Evolutionary conservation across 768 basidiomycete species (phyloP).

Genomic region (Mycena kentingensis): DNA sequence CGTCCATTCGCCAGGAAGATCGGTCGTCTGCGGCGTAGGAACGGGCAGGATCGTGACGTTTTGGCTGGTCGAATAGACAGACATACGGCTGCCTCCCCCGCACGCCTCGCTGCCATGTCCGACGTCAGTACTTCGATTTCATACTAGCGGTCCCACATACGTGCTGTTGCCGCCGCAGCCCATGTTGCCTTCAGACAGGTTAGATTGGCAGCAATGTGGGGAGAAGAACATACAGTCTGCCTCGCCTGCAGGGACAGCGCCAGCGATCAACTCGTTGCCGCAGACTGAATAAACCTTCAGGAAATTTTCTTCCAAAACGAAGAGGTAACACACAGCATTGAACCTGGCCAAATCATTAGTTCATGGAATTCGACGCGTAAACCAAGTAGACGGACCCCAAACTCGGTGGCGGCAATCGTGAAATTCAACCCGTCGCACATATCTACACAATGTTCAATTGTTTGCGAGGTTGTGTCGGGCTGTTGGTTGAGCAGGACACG

Average conservation of each 20-base stretch:
- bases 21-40: conserved; percentile 54
- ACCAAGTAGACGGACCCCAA: conserved; percentile 41
- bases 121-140: background rate
- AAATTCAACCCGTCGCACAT: conserved; percentile 58
- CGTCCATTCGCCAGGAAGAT: conserved; percentile 62
- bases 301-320: background rate
- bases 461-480: conserved; percentile 34
- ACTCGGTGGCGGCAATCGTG: conserved; percentile 74
- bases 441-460: conserved; percentile 64
- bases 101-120: conserved; percentile 59
- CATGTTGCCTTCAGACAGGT: background rate
- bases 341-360: conserved; percentile 4
- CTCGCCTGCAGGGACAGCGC: conserved; percentile 53
- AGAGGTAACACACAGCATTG: conserved; percentile 47
- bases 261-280: conserved; percentile 63
- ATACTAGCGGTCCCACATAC: conserved; percentile 45
- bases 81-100: conserved; percentile 71
- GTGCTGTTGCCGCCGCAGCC: conserved; percentile 72
- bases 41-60: conserved; percentile 59
- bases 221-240: conserved; percentile 61
- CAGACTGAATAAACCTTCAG: conserved; percentile 52
- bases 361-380: conserved; percentile 40
- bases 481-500: conserved; percentile 53
- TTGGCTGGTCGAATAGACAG: conserved; percentile 62
- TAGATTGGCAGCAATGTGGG: background rate